phyloP scores from a whole-genome alignment of 441 rosid genomes.

The Croton setiger region DNA sequence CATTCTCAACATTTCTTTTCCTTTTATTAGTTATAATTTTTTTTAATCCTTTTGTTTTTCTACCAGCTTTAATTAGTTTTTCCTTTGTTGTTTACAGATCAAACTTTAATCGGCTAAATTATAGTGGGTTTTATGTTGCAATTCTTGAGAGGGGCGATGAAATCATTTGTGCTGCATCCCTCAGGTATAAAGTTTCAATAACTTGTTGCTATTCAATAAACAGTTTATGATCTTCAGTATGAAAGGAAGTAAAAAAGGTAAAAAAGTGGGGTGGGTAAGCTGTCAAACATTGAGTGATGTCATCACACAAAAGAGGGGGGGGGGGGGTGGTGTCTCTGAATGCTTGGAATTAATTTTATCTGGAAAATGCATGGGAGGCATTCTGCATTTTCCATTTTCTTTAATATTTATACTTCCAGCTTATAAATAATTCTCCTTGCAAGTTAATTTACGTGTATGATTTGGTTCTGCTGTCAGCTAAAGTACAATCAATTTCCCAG shows the following conservation, averaged over 20 bases:
- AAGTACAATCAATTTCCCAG: not conserved
- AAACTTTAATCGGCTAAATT: conserved; percentile 85
- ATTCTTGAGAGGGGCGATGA: conserved; percentile 95
- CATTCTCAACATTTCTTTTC: not conserved
- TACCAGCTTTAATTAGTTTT: conserved; percentile 8
- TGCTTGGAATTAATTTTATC: not conserved
- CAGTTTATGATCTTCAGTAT: not conserved
- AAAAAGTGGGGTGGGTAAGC: not conserved
- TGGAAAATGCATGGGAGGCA: not conserved
- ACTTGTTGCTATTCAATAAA: not conserved
- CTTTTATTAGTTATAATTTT: not conserved
- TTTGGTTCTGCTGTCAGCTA: not conserved
- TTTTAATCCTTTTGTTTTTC: conserved; percentile 1
- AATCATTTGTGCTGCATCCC: conserved; percentile 86
- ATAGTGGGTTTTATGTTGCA: conserved; percentile 78
- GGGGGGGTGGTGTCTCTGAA: not conserved
- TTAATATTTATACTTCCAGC: not conserved
- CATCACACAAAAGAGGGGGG: not conserved
- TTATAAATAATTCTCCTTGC: not conserved
- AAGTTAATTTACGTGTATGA: not conserved
- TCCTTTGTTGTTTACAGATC: conserved; percentile 49
- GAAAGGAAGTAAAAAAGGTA: not conserved
- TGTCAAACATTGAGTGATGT: not conserved
- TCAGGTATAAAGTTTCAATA: conserved; percentile 51
- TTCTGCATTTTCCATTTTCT: not conserved